These are phyloP conservation scores for Rhipidocladum racemiflorum DNA, from an alignment of 176 grass and related monocot species.

Conservation along the genomic window DNA sequence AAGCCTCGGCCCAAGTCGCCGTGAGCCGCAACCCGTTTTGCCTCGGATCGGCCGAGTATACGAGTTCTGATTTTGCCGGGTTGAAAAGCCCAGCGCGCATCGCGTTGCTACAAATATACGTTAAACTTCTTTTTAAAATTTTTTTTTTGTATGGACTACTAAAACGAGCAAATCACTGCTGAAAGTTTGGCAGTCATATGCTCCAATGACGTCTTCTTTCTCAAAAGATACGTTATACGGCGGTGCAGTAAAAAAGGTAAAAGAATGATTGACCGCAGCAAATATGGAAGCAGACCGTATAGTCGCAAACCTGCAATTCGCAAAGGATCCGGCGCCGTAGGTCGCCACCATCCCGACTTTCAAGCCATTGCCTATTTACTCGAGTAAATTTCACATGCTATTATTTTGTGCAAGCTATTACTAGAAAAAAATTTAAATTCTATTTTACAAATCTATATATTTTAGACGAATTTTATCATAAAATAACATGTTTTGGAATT, in stretches of 20 bases:
- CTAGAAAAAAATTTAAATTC: too few relatives aligned
- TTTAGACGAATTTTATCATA: too few relatives aligned
- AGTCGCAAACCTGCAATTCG: constrained; percentile 14
- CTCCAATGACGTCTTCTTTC: too few relatives aligned
- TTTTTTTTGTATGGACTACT: background rate
- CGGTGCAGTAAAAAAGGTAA: background rate
- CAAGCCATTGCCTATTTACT: constrained; percentile 5
- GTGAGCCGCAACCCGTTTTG: background rate
- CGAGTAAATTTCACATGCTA: too few relatives aligned
- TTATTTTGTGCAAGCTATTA: too few relatives aligned
- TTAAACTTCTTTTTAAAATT: background rate
- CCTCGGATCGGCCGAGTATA: background rate
- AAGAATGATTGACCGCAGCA: background rate
- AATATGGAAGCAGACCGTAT: background rate
- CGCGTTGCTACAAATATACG: background rate
- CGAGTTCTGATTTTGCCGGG: background rate
- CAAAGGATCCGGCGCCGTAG: constrained; percentile 24
- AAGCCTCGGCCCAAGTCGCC: background rate
- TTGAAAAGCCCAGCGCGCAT: background rate
- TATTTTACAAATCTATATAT: too few relatives aligned
- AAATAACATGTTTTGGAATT: too few relatives aligned
- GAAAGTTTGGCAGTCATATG: background rate
- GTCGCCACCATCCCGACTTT: background rate
- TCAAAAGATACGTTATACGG: background rate
- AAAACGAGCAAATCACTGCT: background rate